phyloP scores from a whole-genome alignment of 2,329 filamentous ascomycete species.

The Colletotrichum siamense region DNA sequence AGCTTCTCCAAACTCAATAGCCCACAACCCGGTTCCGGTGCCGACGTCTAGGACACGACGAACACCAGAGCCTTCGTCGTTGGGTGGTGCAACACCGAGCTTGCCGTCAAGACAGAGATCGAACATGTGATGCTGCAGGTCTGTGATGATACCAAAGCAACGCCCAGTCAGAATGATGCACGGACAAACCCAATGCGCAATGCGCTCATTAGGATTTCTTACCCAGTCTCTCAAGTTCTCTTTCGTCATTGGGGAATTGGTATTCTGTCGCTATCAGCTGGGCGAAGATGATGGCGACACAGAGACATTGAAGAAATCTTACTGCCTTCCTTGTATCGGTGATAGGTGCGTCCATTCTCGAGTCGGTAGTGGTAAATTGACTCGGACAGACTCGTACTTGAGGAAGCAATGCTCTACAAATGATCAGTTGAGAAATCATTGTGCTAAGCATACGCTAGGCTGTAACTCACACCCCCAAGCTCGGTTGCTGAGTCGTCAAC shows the following conservation, averaged over 20 bases:
- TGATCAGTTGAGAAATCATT: too few relatives aligned
- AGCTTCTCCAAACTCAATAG: neutral
- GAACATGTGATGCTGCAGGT: neutral
- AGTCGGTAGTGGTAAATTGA: conserved; percentile 21
- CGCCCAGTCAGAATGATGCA: too few relatives aligned
- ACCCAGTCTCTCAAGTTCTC: neutral
- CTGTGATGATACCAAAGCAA: too few relatives aligned
- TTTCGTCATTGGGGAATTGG: neutral
- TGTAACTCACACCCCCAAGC: neutral
- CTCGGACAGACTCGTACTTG: neutral
- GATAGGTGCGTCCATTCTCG: conserved; percentile 32
- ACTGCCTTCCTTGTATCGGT: conserved; percentile 31
- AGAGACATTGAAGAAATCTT: too few relatives aligned
- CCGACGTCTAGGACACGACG: neutral
- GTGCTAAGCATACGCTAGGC: too few relatives aligned
- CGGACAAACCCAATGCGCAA: too few relatives aligned
- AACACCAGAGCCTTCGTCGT: neutral
- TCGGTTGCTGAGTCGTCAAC: neutral
- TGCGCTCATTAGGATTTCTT: too few relatives aligned
- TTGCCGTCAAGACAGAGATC: neutral
- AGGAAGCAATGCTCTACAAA: neutral
- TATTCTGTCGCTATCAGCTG: neutral
- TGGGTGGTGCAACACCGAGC: neutral
- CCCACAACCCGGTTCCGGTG: neutral
- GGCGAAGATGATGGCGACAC: neutral